A percentile compares a stretch with the other conserved stretches of the same genome.
Evolutionary conservation across 176 grass and related monocot genomes (phyloP).

Genomic region (Chrysopogon serrulatus): DNA sequence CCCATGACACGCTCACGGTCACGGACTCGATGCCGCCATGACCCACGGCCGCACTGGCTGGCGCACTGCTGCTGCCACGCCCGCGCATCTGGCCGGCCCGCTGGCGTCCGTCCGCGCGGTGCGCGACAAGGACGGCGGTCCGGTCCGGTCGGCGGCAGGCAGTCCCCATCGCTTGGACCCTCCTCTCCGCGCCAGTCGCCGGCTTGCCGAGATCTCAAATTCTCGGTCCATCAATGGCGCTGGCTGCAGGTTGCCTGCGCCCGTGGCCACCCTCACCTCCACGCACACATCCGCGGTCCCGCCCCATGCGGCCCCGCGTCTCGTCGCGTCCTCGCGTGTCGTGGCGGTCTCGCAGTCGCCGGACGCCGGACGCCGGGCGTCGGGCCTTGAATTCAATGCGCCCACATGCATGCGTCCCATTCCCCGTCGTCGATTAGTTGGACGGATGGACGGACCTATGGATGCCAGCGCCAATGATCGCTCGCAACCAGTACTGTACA

Average conservation of each 20-base stretch:
- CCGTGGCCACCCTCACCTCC: neutral
- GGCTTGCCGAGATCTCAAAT: no score
- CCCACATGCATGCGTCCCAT: constrained; percentile 10
- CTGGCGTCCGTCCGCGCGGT: no score
- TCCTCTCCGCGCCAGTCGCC: no score
- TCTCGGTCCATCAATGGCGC: neutral
- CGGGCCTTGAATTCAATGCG: constrained; percentile 18
- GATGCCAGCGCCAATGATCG: neutral
- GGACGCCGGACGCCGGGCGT: neutral
- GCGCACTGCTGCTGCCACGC: no score
- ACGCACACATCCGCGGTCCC: neutral
- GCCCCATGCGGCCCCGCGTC: neutral
- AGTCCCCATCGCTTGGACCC: no score
- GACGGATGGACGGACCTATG: no score
- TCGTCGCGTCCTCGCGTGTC: neutral
- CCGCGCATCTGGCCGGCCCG: no score
- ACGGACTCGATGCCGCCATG: no score
- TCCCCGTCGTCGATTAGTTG: neutral
- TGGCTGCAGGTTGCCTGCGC: neutral
- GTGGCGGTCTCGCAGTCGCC: neutral
- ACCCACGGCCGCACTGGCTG: no score
- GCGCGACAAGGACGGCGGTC: no score
- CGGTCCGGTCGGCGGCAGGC: no score
- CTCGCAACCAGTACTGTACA: neutral
- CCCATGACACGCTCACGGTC: no score